phyloP scores from a whole-genome alignment of 1,284 basidiomycete genomes.

The Anthracocystis setariae region DNA sequence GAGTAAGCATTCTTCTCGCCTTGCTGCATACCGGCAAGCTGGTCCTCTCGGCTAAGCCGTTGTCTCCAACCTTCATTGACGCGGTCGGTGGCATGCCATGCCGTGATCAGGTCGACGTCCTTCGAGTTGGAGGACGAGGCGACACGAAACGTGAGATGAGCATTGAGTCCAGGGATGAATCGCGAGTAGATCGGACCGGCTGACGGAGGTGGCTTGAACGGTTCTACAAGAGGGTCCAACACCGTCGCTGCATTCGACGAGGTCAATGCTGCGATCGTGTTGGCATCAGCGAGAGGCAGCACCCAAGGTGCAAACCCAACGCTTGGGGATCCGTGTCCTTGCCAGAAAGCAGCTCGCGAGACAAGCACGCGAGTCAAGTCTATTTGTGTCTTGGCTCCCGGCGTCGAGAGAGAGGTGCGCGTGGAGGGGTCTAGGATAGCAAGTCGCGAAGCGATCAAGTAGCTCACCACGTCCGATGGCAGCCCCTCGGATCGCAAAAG shows the following conservation, averaged over 20 bases:
- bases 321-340: slow-evolving; percentile 43
- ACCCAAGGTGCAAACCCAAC: slow-evolving; percentile 41
- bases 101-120: slow-evolving; percentile 55
- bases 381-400: slow-evolving; percentile 15
- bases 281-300: slow-evolving; percentile 28
- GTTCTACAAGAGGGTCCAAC: slow-evolving; percentile 13
- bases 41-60: slow-evolving; percentile 47
- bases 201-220: slow-evolving; percentile 21
- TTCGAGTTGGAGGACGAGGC: slow-evolving; percentile 40
- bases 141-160: slow-evolving; percentile 58
- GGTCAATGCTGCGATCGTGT: slow-evolving; percentile 15
- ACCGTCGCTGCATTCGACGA: slow-evolving; percentile 26
- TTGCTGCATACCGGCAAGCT: slow-evolving; percentile 47
- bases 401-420: slow-evolving; percentile 5
- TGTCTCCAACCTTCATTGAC: slow-evolving; percentile 64
- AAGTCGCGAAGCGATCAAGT: slow-evolving; percentile 29
- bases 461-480: slow-evolving; percentile 1
- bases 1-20: slow-evolving; percentile 34
- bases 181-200: slow-evolving; percentile 54
- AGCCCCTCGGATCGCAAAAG: slow-evolving; percentile 12
- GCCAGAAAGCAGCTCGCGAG: slow-evolving; percentile 59
- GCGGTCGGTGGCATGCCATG: slow-evolving; percentile 62
- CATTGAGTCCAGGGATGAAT: slow-evolving; percentile 54
- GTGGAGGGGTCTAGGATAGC: slow-evolving; percentile 44
- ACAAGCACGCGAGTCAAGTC: slow-evolving; percentile 30